Percentiles rank a stretch among this genome's conserved stretches.
phyloP scores from a whole-genome alignment of 331 rosid species.

The Pyrus hybrid region DNA sequence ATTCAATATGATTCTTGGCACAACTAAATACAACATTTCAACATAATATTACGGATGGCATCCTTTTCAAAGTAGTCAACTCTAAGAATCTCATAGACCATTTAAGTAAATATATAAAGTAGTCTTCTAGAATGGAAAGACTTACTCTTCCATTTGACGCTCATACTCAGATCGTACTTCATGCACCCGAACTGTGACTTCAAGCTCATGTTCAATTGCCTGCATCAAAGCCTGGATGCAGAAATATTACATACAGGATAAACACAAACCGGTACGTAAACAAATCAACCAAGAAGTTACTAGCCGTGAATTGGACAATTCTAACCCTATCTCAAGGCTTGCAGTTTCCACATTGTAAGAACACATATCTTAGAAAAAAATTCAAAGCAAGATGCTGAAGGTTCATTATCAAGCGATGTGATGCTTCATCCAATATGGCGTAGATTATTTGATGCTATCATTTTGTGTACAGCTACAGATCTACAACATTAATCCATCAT shows the following conservation, averaged over 20 bases:
- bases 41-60: background rate
- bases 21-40: background rate
- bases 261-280: background rate
- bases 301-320: background rate
- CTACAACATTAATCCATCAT: background rate
- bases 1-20: background rate
- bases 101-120: background rate
- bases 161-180: conserved; percentile 95
- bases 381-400: background rate
- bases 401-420: background rate
- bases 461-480: background rate
- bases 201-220: conserved; percentile 78
- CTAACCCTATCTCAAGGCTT: background rate
- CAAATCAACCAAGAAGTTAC: background rate
- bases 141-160: conserved; percentile 81
- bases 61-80: background rate
- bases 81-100: background rate
- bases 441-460: background rate
- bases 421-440: background rate
- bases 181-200: conserved; percentile 72
- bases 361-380: background rate
- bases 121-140: background rate
- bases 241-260: background rate
- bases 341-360: background rate
- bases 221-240: conserved; percentile 60